phyloP scores from a whole-genome alignment of 495 filamentous ascomycete genomes.

The Aspergillus heteromorphus region DNA sequence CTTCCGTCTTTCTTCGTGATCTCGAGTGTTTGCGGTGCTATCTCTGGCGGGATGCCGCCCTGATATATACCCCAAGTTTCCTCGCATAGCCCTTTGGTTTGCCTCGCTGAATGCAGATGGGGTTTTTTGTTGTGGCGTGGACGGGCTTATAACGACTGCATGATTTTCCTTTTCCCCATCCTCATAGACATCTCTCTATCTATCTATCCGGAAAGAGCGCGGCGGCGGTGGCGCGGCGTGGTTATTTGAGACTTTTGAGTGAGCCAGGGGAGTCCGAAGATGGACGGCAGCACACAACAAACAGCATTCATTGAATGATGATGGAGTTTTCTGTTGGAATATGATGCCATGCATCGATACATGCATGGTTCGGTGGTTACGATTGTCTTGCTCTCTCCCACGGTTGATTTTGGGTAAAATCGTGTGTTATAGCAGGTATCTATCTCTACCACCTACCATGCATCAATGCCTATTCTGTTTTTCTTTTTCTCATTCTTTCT shows the following conservation, averaged over 20 bases:
- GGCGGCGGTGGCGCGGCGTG: neutral
- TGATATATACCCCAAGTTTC: conserved; percentile 36
- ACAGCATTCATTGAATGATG: no score
- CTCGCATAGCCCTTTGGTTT: conserved; percentile 28
- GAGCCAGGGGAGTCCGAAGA: neutral
- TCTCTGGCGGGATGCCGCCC: conserved; percentile 28
- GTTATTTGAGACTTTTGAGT: neutral
- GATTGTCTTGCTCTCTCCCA: neutral
- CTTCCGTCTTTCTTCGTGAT: conserved; percentile 11
- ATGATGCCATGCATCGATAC: no score
- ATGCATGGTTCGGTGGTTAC: neutral
- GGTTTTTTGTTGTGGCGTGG: conserved; percentile 23
- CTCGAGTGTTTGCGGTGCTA: conserved; percentile 19
- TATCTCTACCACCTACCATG: no score
- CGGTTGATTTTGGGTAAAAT: neutral
- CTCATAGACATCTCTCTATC: conserved; percentile 21
- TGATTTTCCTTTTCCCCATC: conserved; percentile 35
- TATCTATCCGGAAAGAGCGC: conserved; percentile 9
- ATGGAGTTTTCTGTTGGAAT: neutral
- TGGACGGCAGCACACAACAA: no score
- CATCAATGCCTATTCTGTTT: no score
- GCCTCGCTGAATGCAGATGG: conserved; percentile 14
- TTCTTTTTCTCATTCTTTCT: neutral
- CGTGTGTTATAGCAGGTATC: neutral
- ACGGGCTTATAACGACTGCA: conserved; percentile 36